A percentile compares a stretch with the other conserved stretches of the same genome.
These are phyloP conservation scores for Plasmodium relictum DNA, from an alignment of 169 alveolate genomes.

Conservation along the genomic window DNA sequence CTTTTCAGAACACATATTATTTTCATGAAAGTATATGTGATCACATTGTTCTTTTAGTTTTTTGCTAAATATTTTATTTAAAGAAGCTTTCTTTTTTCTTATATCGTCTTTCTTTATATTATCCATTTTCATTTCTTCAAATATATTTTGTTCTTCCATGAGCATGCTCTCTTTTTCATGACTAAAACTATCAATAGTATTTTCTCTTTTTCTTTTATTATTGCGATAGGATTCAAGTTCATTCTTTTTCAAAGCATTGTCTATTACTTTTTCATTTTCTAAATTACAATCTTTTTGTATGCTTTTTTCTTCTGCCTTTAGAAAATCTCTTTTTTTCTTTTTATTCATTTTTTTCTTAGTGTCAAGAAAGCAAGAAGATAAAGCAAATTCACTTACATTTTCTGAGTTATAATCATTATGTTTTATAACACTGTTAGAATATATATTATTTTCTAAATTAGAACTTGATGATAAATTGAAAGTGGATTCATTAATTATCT, in stretches of 20 bases:
- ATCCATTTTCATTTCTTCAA: too few relatives aligned
- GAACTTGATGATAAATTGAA: background rate
- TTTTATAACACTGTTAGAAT: background rate
- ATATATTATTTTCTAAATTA: background rate
- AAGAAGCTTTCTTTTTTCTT: background rate
- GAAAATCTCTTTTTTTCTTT: background rate
- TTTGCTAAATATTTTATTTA: conserved; percentile 12
- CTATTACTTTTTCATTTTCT: too few relatives aligned
- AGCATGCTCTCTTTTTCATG: too few relatives aligned
- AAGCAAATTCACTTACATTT: background rate
- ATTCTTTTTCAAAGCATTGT: too few relatives aligned
- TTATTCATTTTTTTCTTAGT: background rate
- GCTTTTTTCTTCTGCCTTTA: background rate
- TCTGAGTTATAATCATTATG: background rate
- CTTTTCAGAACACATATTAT: background rate
- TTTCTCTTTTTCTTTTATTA: too few relatives aligned
- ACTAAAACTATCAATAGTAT: too few relatives aligned
- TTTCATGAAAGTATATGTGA: conserved; percentile 17
- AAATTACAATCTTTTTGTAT: background rate
- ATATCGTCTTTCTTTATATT: background rate
- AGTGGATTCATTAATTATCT: background rate
- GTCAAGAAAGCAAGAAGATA: background rate
- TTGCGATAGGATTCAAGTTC: too few relatives aligned
- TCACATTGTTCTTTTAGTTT: conserved; percentile 25
- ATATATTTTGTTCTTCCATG: too few relatives aligned